Evolutionary conservation across 139 green algal species (phyloP), one percentile per base, ranked within the genome.

Genomic region (Coelastrella sp.): DNA sequence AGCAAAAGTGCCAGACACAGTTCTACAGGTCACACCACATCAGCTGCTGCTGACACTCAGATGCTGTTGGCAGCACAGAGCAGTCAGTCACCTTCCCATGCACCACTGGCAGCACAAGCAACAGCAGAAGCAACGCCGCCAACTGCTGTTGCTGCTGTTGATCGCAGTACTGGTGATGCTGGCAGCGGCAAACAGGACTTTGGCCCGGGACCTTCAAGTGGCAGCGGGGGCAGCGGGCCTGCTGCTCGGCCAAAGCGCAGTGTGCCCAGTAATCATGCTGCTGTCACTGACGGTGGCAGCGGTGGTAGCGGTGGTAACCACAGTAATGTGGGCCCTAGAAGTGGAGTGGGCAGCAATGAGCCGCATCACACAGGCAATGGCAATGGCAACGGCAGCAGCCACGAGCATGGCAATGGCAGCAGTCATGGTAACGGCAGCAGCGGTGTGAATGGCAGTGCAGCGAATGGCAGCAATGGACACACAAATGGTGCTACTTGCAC

Each of bases 261-360:
- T 40, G 8, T 79, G 40, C 25, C 48, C 48, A 81, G 48, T 30
- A 40, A 67, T 5, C 69, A 79, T 3, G 69, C 25, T 9, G 69
- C 40, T 7, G 41, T 60, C 40, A 79, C 69, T 9, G 75, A 63
- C 35, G 63, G 66, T 32, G 68, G 80, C 67, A 80, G 66, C 50
- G 48, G 68, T 37, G 34, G 80, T 48, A 57, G 45, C 38, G 35
- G 80, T 35, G 23, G 27, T 35, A n/a, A 35, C 67, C 35, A 57
- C 57, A 57, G 48, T 32, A 86, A 86, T 51, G 60, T 34, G 0
- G 82, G 87, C 0, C 87, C 87, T 0, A 67, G 87, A 15, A 88
- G 82, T 53, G 83, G 83, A 5, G 62, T 79, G 0, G 83, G 87
- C 62, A 87, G 77, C 68, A 90, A 90, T 41, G 82, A 86, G 59